Evolutionary conservation across 2,329 filamentous ascomycete genomes (phyloP).

Genomic region (Epichloe uncinata): DNA sequence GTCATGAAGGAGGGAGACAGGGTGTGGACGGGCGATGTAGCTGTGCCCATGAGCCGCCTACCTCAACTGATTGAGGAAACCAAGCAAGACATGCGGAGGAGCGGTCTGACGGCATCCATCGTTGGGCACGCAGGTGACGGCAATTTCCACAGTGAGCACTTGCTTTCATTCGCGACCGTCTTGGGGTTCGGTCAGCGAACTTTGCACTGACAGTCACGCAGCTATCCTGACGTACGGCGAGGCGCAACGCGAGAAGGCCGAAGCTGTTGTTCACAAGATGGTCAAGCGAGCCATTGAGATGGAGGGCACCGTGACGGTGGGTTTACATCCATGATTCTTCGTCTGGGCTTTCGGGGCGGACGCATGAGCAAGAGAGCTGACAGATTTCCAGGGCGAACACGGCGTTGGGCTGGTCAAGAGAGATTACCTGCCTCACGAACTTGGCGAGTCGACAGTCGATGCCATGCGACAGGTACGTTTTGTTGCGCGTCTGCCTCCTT

Average conservation of each 20-base stretch:
- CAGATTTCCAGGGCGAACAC: slow-evolving; percentile 51
- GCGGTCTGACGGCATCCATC: slow-evolving; percentile 34
- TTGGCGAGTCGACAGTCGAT: slow-evolving; percentile 62
- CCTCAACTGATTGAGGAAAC: slow-evolving; percentile 69
- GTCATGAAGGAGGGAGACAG: slow-evolving; percentile 51
- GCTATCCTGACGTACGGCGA: slow-evolving; percentile 49
- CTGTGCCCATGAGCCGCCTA: slow-evolving; percentile 63
- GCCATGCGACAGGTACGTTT: slow-evolving; percentile 63
- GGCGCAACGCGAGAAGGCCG: slow-evolving; percentile 51
- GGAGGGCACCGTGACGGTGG: slow-evolving; percentile 66
- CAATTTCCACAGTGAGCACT: slow-evolving; percentile 56
- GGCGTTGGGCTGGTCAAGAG: slow-evolving; percentile 75
- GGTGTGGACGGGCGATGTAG: slow-evolving; percentile 79
- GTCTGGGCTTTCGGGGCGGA: background rate
- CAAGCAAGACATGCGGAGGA: slow-evolving; percentile 29
- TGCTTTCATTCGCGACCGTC: background rate
- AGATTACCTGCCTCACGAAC: slow-evolving; percentile 68
- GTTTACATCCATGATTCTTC: slow-evolving; percentile 9
- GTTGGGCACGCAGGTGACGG: slow-evolving; percentile 66
- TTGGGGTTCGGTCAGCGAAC: background rate
- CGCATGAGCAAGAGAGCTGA: background rate
- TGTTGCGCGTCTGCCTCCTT: no score
- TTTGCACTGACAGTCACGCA: slow-evolving; percentile 11
- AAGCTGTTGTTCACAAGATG: slow-evolving; percentile 67
- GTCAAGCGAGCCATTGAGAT: slow-evolving; percentile 74